phyloP scores from a whole-genome alignment of 257 asterid species.

The Ligustrum vulgare region DNA sequence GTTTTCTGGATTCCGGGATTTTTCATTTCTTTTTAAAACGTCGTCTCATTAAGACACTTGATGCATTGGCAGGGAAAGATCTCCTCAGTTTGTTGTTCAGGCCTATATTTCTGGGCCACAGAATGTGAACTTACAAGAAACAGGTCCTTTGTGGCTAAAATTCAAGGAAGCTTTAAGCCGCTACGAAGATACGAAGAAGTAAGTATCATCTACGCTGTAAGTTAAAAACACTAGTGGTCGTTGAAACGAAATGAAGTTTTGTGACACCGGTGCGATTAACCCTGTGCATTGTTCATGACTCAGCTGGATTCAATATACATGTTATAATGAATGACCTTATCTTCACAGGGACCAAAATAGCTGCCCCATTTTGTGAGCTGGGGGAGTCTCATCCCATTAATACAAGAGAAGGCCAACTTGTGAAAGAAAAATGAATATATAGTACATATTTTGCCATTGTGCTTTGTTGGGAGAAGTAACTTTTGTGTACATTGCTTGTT shows the following conservation, averaged over 20 bases:
- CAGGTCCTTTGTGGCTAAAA: constrained; percentile 60
- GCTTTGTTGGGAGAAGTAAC: neutral
- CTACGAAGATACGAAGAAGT: constrained; percentile 56
- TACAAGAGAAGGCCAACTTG: neutral
- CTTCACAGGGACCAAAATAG: constrained; percentile 45
- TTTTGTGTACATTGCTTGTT: neutral
- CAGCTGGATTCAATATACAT: neutral
- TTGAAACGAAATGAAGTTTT: neutral
- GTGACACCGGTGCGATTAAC: neutral
- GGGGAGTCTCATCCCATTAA: constrained; percentile 12
- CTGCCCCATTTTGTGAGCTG: constrained; percentile 68
- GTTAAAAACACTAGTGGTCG: neutral
- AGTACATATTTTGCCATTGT: neutral
- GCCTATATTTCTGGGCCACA: constrained; percentile 87
- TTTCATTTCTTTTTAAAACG: neutral
- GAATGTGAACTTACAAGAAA: constrained; percentile 72
- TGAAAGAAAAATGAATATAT: neutral
- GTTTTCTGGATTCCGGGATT: neutral
- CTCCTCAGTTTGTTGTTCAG: constrained; percentile 71
- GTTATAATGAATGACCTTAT: constrained; percentile 11
- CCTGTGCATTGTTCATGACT: neutral
- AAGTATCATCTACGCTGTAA: constrained; percentile 4
- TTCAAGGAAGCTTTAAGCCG: constrained; percentile 65
- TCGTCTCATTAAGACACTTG: neutral
- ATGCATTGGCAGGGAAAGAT: constrained; percentile 58